A percentile compares a stretch with the other conserved stretches of the same genome.
These are phyloP conservation scores for Phoma herbarum DNA, from an alignment of 2,329 filamentous ascomycete species.

Conservation along the genomic window DNA sequence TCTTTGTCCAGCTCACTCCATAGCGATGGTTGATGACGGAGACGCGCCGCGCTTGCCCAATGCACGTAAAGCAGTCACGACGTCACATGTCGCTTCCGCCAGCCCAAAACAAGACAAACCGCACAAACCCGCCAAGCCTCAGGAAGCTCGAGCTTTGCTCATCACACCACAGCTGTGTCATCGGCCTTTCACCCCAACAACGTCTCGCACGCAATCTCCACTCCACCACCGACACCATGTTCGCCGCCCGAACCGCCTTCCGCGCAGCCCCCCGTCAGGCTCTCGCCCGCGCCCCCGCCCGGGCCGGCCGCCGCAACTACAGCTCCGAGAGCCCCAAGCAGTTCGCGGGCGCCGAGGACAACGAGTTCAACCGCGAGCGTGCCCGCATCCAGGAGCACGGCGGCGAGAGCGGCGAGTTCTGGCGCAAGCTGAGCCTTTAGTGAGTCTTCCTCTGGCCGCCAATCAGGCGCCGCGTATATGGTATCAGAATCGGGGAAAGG, in stretches of 20 bases:
- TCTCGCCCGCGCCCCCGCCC: slow-evolving; percentile 64
- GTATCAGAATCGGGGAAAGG: slow-evolving; percentile 7
- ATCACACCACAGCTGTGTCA: slow-evolving; percentile 35
- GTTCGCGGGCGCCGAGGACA: slow-evolving; percentile 74
- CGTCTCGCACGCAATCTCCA: slow-evolving; percentile 37
- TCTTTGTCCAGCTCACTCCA: slow-evolving; percentile 14
- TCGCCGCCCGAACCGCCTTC: slow-evolving; percentile 44
- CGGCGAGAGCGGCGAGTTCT: slow-evolving; percentile 83
- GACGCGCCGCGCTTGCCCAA: slow-evolving; percentile 28
- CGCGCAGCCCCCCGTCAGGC: slow-evolving; percentile 65
- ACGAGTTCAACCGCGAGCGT: slow-evolving; percentile 93
- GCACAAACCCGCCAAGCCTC: slow-evolving; percentile 36
- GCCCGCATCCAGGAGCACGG: slow-evolving; percentile 91
- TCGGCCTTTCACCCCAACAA: slow-evolving; percentile 25
- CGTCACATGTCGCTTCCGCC: slow-evolving; percentile 29
- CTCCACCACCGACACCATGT: slow-evolving; percentile 43
- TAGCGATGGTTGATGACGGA: slow-evolving; percentile 7
- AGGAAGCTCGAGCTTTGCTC: slow-evolving; percentile 24
- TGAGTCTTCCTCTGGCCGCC: slow-evolving; percentile 62
- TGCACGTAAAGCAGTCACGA: slow-evolving; percentile 28
- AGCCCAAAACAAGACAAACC: slow-evolving; percentile 25
- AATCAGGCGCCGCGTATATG: slow-evolving; percentile 17
- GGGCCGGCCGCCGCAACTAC: slow-evolving; percentile 74
- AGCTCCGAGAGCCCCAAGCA: slow-evolving; percentile 67
- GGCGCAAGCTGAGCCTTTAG: slow-evolving; percentile 96